Base-by-base conservation (phyloP, 2,329 filamentous ascomycete genomes). In the Xylaria digitata region DNA sequence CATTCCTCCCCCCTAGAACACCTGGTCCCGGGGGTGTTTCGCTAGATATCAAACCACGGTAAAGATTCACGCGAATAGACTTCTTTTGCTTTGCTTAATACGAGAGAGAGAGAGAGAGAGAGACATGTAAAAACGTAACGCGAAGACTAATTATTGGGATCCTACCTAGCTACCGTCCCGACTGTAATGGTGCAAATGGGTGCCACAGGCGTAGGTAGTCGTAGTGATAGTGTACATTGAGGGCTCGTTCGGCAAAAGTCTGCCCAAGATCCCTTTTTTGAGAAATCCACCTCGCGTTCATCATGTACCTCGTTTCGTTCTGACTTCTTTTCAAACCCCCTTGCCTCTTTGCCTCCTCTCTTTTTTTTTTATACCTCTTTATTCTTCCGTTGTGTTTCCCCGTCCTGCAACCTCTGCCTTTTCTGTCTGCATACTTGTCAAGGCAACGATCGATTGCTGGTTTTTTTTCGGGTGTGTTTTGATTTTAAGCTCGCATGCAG, bases 171-270 rank as follows among this genome's bases (percentile, higher is more conserved):
- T 26, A 26, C 26, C 5, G 5, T 26, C 26, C 26, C 26, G 5
- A 11, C 46, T 15, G 15, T 11, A 7, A 7, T 15, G n/a, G 9
- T 21, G 32, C 32, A 50, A 50, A 50, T 4, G 49, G 49, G 17
- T 11, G 11, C 6, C 34, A 21, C 32, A 17, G 34, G 21, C n/a
- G 32, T 9, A 13, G 34, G 11, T 37, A 13, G 34, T 13, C 8
- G n/a, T 53, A 23, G 32, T 42, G 6, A 15, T 40, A 40, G 37
- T 40, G 37, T 62, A 62, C 50, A 62, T 42, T 32, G 1, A 43
- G 30, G 42, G 23, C 32, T 34, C 11, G 34, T 26, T 49, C 6
- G 17, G 21, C 15, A 43, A 43, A 50, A n/a, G n/a, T 26, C 26
- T 23, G n/a, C 23, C 11, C n/a, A 6, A 26, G 19, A n/a, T 21